Conservation (phyloP, 2,329 filamentous ascomycete genomes). For the Stylonectria norvegica region DNA sequence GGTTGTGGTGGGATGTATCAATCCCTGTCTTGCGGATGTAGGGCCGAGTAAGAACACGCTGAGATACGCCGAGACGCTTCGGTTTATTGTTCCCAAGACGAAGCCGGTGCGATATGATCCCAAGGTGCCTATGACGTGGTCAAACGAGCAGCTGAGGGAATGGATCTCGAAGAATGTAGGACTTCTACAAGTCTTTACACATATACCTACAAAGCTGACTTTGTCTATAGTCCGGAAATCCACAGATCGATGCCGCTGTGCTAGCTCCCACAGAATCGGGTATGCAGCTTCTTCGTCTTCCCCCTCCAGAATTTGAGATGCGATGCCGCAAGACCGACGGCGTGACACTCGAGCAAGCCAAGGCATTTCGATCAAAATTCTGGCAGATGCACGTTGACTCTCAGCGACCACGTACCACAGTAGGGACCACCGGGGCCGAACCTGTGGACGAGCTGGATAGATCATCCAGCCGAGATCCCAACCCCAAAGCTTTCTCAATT, state of each 20-base stretch:
- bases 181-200: not conserved
- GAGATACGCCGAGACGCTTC: conserved; percentile 46
- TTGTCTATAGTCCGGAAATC: conserved; percentile 36
- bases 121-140: conserved; percentile 37
- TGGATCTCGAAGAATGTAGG: conserved; percentile 43
- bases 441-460: conserved; percentile 1
- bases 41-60: conserved; percentile 47
- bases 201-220: not conserved
- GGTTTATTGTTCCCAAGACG: conserved; percentile 34
- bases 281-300: conserved; percentile 39
- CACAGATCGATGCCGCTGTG: conserved; percentile 29
- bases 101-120: conserved; percentile 23
- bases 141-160: conserved; percentile 33
- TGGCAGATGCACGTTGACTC: conserved; percentile 43
- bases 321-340: conserved; percentile 38
- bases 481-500: conserved; percentile 16
- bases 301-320: conserved; percentile 36
- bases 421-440: not conserved
- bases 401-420: conserved; percentile 11
- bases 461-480: conserved; percentile 30
- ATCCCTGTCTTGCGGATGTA: conserved; percentile 43
- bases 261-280: conserved; percentile 42
- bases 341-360: conserved; percentile 37
- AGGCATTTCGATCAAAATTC: conserved; percentile 40
- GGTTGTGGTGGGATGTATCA: conserved; percentile 46